Evolutionary conservation across 257 asterid species (phyloP).

Genomic region (Ballota nigra): DNA sequence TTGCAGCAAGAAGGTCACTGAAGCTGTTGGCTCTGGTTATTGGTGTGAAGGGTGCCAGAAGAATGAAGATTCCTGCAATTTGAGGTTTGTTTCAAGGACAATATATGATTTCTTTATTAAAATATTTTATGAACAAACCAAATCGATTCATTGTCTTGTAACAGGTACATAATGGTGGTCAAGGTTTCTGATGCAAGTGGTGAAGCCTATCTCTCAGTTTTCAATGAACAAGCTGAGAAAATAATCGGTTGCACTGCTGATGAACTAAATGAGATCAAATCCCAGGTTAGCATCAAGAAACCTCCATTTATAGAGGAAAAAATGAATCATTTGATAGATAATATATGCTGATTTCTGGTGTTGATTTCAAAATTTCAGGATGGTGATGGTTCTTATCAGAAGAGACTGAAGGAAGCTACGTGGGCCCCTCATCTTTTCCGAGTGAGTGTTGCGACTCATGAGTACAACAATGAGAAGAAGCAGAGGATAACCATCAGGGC

Average conservation of each 20-base stretch:
- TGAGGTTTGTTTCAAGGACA: slow-evolving; percentile 47
- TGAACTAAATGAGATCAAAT: slow-evolving; percentile 68
- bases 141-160: neutral
- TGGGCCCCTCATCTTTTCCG: slow-evolving; percentile 77
- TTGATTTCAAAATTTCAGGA: slow-evolving; percentile 34
- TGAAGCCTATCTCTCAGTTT: slow-evolving; percentile 72
- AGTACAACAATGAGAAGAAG: slow-evolving; percentile 75
- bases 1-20: slow-evolving; percentile 88
- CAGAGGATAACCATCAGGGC: slow-evolving; percentile 81
- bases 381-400: slow-evolving; percentile 39
- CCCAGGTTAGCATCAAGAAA: slow-evolving; percentile 40
- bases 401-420: slow-evolving; percentile 56
- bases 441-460: slow-evolving; percentile 61
- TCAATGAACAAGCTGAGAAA: slow-evolving; percentile 78
- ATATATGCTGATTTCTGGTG: neutral
- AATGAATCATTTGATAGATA: neutral
- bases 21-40: slow-evolving; percentile 76
- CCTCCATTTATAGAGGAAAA: neutral
- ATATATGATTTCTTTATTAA: neutral
- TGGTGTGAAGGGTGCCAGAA: slow-evolving; percentile 87
- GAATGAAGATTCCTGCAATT: slow-evolving; percentile 52
- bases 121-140: neutral
- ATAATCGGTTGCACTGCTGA: slow-evolving; percentile 78
- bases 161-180: slow-evolving; percentile 68
- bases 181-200: slow-evolving; percentile 86